Base-by-base conservation (phyloP, 2,329 filamentous ascomycete genomes). In the Botrytis porri region DNA sequence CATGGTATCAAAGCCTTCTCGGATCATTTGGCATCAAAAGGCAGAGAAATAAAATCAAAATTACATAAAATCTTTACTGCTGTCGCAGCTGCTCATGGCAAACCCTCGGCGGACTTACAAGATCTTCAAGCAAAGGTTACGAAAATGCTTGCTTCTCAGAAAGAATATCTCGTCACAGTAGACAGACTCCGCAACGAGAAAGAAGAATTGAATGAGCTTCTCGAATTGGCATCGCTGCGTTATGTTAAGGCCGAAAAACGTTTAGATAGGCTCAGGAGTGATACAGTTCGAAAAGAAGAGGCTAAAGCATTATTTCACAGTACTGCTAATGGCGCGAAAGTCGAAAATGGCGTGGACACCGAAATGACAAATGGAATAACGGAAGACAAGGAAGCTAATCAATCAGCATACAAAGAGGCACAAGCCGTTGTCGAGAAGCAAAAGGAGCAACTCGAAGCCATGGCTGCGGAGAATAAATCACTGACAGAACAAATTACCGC, bases 201-300 rank as follows among this genome's bases (percentile, higher is more conserved):
- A 79, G 92, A 97, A 71, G 90, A 93, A 77, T 86, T 97, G 5
- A 93, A 93, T 64, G 93, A 96, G 79, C 92, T 95, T 75, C 86
- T 98, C 32, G 95, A 98, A 80, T 91, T 89, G 48, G 96, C 95
- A 25, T 97, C 94, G 8, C 86, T 97, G 74, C 89, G 96, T 76
- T 98, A 97, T 80, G 93, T 98, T 85, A 93, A 97, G 77, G 96
- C 96, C 0, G 96, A 99, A 82, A 97, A 97, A 84, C 96, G 94
- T 81, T 86, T 98, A 70, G 96, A 99, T 81, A 90, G 96, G 61
- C 89, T 92, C 37, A 95, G 93, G 82, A 99, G 96, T 80, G 85
- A 90, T 25, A 94, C 97, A 73, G 94, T 98, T 1, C 93, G 95
- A 75, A 97, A 97, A 81, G 83, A 99, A 74, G 96, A 98, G 81